Conservation (phyloP, 257 asterid species). For the Cordia subcordata region DNA sequence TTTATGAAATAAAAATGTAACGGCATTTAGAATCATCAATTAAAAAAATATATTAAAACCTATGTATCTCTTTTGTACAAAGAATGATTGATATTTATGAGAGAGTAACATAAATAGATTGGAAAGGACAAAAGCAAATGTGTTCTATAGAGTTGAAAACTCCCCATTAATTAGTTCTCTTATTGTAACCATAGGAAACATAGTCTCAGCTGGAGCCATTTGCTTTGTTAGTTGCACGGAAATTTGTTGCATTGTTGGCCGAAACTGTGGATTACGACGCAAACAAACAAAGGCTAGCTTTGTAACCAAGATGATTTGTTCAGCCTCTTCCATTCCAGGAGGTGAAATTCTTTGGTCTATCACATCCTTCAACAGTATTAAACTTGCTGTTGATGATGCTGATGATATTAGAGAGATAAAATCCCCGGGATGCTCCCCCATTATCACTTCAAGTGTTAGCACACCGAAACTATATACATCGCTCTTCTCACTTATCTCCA, state of each 20-base stretch:
- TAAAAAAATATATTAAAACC: no score
- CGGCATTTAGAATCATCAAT: no score
- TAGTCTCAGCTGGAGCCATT: background rate
- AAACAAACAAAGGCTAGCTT: constrained; percentile 28
- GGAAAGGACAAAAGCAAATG: background rate
- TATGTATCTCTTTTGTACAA: no score
- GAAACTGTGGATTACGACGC: constrained; percentile 17
- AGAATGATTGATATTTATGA: no score
- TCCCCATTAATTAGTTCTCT: constrained; percentile 12
- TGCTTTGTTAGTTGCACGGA: constrained; percentile 1
- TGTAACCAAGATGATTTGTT: constrained; percentile 8
- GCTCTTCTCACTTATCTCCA: constrained; percentile 27
- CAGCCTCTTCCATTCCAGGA: constrained; percentile 9
- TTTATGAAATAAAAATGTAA: no score
- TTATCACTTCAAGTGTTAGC: constrained; percentile 31
- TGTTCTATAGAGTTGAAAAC: background rate
- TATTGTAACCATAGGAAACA: constrained; percentile 9
- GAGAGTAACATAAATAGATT: no score
- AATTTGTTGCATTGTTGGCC: constrained; percentile 38
- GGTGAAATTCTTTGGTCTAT: constrained; percentile 21
- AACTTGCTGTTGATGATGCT: background rate
- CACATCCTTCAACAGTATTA: constrained; percentile 5
- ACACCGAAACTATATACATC: constrained; percentile 47
- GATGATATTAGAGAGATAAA: constrained; percentile 6
- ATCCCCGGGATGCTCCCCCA: constrained; percentile 31